A percentile compares a stretch with the other conserved stretches of the same genome.
Evolutionary conservation across 176 grass and related monocot genomes (phyloP).

Genomic region (Avena atlantica): DNA sequence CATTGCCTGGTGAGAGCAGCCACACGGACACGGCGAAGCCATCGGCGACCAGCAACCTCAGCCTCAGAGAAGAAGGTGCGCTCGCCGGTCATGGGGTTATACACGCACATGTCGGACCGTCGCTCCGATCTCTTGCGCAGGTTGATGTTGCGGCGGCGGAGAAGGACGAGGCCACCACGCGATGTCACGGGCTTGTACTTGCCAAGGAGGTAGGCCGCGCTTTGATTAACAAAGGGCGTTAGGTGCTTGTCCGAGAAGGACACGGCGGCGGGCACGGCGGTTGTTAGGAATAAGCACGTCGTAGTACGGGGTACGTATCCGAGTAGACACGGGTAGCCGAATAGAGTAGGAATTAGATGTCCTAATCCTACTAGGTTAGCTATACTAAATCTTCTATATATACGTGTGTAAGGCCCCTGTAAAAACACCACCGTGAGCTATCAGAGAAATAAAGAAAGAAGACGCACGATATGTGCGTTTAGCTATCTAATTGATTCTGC

Average conservation of each 20-base stretch:
- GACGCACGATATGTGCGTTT: too few relatives aligned
- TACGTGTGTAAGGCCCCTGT: too few relatives aligned
- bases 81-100: background rate
- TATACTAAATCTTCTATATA: too few relatives aligned
- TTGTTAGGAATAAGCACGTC: too few relatives aligned
- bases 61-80: background rate
- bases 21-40: background rate
- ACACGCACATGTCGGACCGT: constrained; percentile 3
- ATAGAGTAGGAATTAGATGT: too few relatives aligned
- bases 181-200: background rate
- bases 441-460: too few relatives aligned
- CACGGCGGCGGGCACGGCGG: background rate
- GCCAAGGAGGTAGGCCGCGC: background rate
- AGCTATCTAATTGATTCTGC: too few relatives aligned
- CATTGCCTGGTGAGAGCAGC: background rate
- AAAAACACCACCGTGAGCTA: too few relatives aligned
- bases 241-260: background rate
- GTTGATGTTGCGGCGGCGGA: background rate
- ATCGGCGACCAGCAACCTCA: background rate
- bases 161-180: background rate
- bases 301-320: too few relatives aligned
- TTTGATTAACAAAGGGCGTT: background rate
- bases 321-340: too few relatives aligned
- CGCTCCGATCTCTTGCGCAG: background rate
- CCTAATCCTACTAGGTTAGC: too few relatives aligned